Evolutionary conservation across 2,329 filamentous ascomycete species (phyloP).

Genomic region (Chlorencoelia australis): DNA sequence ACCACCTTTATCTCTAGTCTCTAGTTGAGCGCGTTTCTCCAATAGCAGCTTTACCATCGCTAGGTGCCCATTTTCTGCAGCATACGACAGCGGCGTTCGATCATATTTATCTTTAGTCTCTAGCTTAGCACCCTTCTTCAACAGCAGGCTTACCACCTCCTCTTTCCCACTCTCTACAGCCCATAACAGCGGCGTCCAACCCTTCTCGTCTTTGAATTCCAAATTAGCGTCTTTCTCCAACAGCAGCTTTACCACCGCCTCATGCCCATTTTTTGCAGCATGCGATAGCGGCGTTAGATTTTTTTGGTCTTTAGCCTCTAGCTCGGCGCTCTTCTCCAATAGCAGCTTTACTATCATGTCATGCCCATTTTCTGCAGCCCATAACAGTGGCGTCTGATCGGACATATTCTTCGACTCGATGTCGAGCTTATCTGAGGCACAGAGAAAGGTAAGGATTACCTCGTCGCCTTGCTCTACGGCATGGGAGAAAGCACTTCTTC

Average conservation of each 20-base stretch:
- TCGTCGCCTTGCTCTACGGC: slow-evolving; percentile 7
- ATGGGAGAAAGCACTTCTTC: slow-evolving; percentile 4
- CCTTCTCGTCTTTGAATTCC: slow-evolving; percentile 1
- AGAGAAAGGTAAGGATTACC: background rate
- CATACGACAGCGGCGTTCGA: slow-evolving; percentile 5
- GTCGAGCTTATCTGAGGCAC: background rate
- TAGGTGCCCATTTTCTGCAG: slow-evolving; percentile 3
- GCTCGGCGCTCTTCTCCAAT: slow-evolving; percentile 3
- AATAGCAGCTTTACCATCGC: slow-evolving; percentile 10
- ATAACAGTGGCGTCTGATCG: slow-evolving; percentile 8
- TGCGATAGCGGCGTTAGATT: background rate
- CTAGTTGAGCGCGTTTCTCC: slow-evolving; percentile 1
- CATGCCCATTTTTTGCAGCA: background rate
- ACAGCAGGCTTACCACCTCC: slow-evolving; percentile 11
- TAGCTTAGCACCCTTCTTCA: slow-evolving; percentile 5
- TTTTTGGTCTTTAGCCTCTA: background rate
- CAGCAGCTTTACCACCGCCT: slow-evolving; percentile 8
- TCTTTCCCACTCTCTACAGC: slow-evolving; percentile 3
- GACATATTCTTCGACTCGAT: background rate
- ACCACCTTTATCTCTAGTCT: background rate
- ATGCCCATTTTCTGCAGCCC: slow-evolving; percentile 4
- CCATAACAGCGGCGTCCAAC: slow-evolving; percentile 7
- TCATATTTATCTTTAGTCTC: slow-evolving; percentile 1
- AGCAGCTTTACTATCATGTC: slow-evolving; percentile 13
- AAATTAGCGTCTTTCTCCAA: background rate